These are phyloP conservation scores for Sphaerostilbella broomeana DNA, from an alignment of 2,329 filamentous ascomycete species.

Conservation along the genomic window DNA sequence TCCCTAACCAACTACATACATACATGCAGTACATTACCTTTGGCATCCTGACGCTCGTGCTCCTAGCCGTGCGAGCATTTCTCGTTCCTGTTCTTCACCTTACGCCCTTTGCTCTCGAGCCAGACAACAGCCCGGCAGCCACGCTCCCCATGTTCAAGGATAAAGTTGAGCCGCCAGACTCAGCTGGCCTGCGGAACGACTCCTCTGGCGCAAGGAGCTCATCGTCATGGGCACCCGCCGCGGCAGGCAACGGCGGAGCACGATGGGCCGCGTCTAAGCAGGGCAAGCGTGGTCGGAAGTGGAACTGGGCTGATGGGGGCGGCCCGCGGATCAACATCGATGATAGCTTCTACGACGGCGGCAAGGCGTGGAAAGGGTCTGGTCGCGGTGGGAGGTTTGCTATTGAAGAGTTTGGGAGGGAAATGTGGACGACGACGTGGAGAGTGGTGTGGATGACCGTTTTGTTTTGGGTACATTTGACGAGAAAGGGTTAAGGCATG, in stretches of 20 bases:
- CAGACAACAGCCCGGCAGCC: slow-evolving; percentile 21
- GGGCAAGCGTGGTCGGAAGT: slow-evolving; percentile 24
- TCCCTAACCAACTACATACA: slow-evolving; percentile 80
- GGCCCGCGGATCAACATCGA: slow-evolving; percentile 51
- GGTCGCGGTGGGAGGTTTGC: slow-evolving; percentile 22
- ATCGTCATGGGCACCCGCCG: slow-evolving; percentile 17
- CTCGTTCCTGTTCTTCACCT: slow-evolving; percentile 50
- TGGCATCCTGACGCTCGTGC: slow-evolving; percentile 44
- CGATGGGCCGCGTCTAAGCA: slow-evolving; percentile 23
- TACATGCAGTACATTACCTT: slow-evolving; percentile 73
- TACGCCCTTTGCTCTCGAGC: slow-evolving; percentile 46
- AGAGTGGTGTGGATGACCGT: slow-evolving; percentile 58
- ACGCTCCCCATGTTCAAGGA: slow-evolving; percentile 42
- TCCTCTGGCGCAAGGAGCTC: slow-evolving; percentile 17
- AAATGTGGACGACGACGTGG: slow-evolving; percentile 56
- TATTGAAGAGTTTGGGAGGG: slow-evolving; percentile 44
- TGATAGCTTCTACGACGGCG: slow-evolving; percentile 39
- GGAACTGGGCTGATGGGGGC: slow-evolving; percentile 39
- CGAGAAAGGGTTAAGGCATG: slow-evolving; percentile 50
- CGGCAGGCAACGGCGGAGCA: slow-evolving; percentile 16
- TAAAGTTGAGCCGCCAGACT: slow-evolving; percentile 41
- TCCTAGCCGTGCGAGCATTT: slow-evolving; percentile 48
- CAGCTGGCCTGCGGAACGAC: not conserved
- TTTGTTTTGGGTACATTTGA: slow-evolving; percentile 59
- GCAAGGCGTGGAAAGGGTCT: slow-evolving; percentile 27